Evolutionary conservation across 2,329 filamentous ascomycete genomes (phyloP), one percentile per base, ranked within the genome.

Genomic region (Neophaeococcomyces aloes): DNA sequence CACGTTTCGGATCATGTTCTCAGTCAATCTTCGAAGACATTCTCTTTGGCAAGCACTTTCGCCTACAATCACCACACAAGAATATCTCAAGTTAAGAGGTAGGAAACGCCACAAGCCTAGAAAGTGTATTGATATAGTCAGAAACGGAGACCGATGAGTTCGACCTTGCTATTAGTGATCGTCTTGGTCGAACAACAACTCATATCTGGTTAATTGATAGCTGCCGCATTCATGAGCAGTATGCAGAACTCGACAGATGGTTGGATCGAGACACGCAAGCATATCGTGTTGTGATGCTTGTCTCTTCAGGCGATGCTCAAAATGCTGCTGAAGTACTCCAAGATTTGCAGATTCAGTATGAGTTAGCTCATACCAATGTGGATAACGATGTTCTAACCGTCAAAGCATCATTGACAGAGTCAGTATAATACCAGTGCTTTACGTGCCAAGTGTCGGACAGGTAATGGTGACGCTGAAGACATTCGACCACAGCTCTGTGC

Each of bases 271-370:
- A 23, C 35, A 23, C 17, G 18, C 35, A 38, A 38, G 30, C 30
- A 33, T 14, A 18, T 33, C 35, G 35, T 21, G 21, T 27, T 3
- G 23, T 38, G 4, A 14, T 38, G 6, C 35, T 38, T 23, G 7
- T 38, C 11, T 21, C n/a, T 8, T 25, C 19, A 10, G 21, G 5
- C 5, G 10, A 4, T 13, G 14, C 18, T 23, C n/a, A 25, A 17
- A 13, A 25, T 11, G 5, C 14, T 14, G 7, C 21, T 11, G 14
- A 25, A 14, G 21, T 19, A 23, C 35, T 38, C 5, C 35, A 38
- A 38, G 7, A 38, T 5, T 13, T 38, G 13, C 35, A 38, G 21
- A 3, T 38, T 23, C 35, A 38, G 35, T 38, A 38, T 21, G 35
- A 21, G 11, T 35, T 18, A 21, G 11, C 11, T 17, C 32, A 38